Evolutionary conservation across 768 basidiomycete genomes (phyloP).

Genomic region (Boletus subcaerulescens): DNA sequence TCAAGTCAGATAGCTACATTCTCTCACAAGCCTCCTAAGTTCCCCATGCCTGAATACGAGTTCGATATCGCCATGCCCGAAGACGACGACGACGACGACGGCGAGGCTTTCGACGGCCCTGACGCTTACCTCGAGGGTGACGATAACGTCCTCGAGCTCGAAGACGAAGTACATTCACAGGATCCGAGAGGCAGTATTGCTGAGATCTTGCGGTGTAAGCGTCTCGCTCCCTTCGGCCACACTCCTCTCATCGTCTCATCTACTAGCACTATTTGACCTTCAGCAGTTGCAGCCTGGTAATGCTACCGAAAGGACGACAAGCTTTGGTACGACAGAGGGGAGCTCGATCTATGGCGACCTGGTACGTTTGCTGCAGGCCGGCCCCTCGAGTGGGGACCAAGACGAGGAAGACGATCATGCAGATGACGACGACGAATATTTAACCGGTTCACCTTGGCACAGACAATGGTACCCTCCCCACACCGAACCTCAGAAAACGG

Average conservation of each 20-base stretch:
- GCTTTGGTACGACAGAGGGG: background rate
- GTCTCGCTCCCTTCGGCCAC: background rate
- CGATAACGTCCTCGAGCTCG: slow-evolving; percentile 35
- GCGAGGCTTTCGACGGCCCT: slow-evolving; percentile 33
- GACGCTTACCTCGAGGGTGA: slow-evolving; percentile 35
- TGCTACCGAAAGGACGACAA: slow-evolving; percentile 7
- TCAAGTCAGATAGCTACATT: background rate
- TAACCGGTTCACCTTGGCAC: slow-evolving; percentile 25
- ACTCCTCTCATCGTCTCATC: slow-evolving; percentile 3
- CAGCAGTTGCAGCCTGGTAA: slow-evolving; percentile 20
- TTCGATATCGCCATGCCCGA: slow-evolving; percentile 14
- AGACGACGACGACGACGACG: slow-evolving; percentile 27
- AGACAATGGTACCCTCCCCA: slow-evolving; percentile 37
- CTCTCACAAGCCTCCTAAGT: background rate
- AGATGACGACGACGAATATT: slow-evolving; percentile 32
- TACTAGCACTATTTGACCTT: slow-evolving; percentile 28
- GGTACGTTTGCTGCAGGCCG: slow-evolving; percentile 18
- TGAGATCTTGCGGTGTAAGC: slow-evolving; percentile 32
- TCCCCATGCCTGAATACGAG: slow-evolving; percentile 21
- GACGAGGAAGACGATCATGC: slow-evolving; percentile 43
- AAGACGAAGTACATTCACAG: slow-evolving; percentile 17
- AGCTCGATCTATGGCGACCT: slow-evolving; percentile 24
- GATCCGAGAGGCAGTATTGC: slow-evolving; percentile 10
- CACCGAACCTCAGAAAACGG: slow-evolving; percentile 59
- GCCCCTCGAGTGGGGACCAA: slow-evolving; percentile 25